Evolutionary conservation across 306 rosid genomes (phyloP).

Genomic region (Quercus variabilis): DNA sequence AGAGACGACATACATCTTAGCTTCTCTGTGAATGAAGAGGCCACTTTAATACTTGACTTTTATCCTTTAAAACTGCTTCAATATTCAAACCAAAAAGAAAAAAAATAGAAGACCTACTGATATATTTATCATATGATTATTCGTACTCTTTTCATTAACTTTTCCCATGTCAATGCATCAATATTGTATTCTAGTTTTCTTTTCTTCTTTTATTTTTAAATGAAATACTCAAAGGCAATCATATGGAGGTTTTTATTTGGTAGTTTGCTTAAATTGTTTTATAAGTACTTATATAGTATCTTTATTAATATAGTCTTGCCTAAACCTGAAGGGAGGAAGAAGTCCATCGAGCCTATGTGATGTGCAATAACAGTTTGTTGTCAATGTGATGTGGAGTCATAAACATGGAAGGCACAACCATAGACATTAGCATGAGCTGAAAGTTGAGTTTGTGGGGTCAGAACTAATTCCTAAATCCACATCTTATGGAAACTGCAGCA

Average conservation of each 20-base stretch:
- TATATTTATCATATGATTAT: neutral
- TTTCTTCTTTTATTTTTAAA: neutral
- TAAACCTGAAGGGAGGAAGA: neutral
- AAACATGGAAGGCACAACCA: conserved; percentile 25
- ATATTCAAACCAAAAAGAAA: neutral
- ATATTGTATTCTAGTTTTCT: neutral
- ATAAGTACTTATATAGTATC: neutral
- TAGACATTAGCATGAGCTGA: conserved; percentile 8
- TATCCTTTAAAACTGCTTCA: conserved; percentile 3
- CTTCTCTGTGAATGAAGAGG: conserved; percentile 21
- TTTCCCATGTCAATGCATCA: conserved; percentile 5
- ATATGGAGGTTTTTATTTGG: neutral
- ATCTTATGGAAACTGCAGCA: too few relatives aligned
- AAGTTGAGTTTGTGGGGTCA: conserved; percentile 21
- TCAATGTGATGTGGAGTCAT: conserved; percentile 11
- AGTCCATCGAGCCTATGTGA: conserved; percentile 2
- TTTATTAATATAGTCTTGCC: neutral
- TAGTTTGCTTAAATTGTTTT: neutral
- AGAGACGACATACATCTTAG: neutral
- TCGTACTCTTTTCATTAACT: neutral
- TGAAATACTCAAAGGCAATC: neutral
- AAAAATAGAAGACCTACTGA: neutral
- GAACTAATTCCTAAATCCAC: neutral
- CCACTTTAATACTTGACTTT: neutral
- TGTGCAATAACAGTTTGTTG: conserved; percentile 7